These are phyloP conservation scores for Kazachstania martiniae DNA, from an alignment of 805 yeast genomes.

Conservation along the genomic window DNA sequence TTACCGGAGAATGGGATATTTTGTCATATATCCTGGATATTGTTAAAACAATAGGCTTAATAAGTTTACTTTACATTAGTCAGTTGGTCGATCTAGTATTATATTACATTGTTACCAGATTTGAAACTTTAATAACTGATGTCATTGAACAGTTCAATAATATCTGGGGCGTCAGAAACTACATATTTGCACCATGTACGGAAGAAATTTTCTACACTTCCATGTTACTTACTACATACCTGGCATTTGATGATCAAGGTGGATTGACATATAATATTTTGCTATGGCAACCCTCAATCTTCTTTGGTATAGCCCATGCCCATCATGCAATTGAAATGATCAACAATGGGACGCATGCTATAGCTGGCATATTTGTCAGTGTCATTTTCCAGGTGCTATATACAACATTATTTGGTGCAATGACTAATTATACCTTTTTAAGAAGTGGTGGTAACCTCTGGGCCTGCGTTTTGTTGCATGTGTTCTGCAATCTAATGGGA, in stretches of 20 bases:
- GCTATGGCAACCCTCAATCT: constrained; percentile 18
- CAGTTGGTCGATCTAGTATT: constrained; percentile 15
- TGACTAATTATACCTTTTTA: constrained; percentile 23
- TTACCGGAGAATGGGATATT: constrained; percentile 9
- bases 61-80: constrained; percentile 17
- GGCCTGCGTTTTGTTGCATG: constrained; percentile 23
- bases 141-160: constrained; percentile 11
- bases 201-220: constrained; percentile 28
- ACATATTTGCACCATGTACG: constrained; percentile 25
- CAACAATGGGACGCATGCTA: constrained; percentile 9
- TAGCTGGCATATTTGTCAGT: constrained; percentile 10
- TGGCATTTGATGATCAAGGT: constrained; percentile 5
- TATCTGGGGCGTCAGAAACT: constrained; percentile 26
- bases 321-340: constrained; percentile 26
- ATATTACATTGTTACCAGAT: constrained; percentile 12
- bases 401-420: constrained; percentile 25
- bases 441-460: constrained; percentile 22
- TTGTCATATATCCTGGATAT: constrained; percentile 7
- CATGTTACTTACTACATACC: constrained; percentile 16
- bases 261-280: constrained; percentile 5
- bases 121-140: constrained; percentile 6
- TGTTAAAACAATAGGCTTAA: constrained; percentile 7
- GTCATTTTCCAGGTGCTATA: constrained; percentile 20
- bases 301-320: constrained; percentile 27
- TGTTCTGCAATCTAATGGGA: constrained; percentile 26